Percentiles rank a stretch among this genome's conserved stretches.
These are phyloP conservation scores for Prunus mongolica DNA, from an alignment of 306 rosid species.

Conservation along the genomic window DNA sequence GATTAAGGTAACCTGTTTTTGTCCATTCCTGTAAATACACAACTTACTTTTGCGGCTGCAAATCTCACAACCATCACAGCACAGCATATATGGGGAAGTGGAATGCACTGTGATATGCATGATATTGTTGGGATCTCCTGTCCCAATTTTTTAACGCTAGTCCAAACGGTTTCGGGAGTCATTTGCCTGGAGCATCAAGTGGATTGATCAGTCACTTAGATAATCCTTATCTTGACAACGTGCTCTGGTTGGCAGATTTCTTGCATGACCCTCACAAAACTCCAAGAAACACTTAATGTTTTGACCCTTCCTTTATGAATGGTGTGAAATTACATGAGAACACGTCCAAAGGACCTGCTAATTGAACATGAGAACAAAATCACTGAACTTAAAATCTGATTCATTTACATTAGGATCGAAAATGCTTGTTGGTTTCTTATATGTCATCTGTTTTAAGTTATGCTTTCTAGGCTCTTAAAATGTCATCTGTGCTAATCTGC, in stretches of 20 bases:
- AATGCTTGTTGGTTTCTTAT: neutral
- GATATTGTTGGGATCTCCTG: neutral
- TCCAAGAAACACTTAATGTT: neutral
- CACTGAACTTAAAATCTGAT: neutral
- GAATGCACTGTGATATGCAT: slow-evolving; percentile 6
- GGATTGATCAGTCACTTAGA: neutral
- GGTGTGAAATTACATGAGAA: neutral
- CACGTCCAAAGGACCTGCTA: neutral
- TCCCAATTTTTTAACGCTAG: neutral
- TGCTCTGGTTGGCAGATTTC: neutral
- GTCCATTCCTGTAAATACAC: neutral
- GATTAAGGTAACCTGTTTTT: neutral
- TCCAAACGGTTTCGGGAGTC: neutral
- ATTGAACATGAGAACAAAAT: neutral
- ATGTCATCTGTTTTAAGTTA: neutral
- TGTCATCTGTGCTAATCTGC: slow-evolving; percentile 17
- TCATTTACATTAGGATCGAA: neutral
- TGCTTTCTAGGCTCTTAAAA: neutral
- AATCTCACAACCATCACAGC: neutral
- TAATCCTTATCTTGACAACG: neutral
- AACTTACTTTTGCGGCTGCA: neutral
- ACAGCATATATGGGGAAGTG: neutral
- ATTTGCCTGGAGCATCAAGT: neutral
- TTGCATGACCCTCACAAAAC: neutral
- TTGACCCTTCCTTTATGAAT: neutral